A percentile compares a stretch with the other conserved stretches of the same genome.
Conservation (phyloP, 148 eudicot species). For the Vaccinium macrocarpon region DNA sequence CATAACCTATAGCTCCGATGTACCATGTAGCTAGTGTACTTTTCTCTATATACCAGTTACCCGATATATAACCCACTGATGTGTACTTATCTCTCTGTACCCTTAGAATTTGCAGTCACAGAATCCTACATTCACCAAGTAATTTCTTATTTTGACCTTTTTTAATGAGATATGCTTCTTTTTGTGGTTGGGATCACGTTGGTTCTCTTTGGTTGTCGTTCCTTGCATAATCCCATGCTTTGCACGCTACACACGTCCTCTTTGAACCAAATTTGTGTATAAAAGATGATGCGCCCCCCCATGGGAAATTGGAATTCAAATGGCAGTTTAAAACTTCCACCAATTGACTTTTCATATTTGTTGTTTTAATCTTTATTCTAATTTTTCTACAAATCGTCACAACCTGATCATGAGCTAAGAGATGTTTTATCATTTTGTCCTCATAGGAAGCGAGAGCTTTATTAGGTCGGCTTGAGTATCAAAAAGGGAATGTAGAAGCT, state of each 20-base stretch:
- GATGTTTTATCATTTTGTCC: background rate
- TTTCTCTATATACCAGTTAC: background rate
- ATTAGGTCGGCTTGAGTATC: conserved; percentile 85
- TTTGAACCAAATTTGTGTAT: background rate
- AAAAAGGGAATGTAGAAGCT: conserved; percentile 81
- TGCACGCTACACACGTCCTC: conserved; percentile 1
- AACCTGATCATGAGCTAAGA: conserved; percentile 8
- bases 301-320: background rate
- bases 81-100: background rate
- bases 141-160: background rate
- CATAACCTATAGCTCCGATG: background rate
- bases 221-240: background rate
- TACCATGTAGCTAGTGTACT: background rate
- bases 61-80: background rate
- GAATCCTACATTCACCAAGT: background rate
- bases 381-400: background rate
- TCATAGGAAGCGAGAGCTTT: conserved; percentile 87
- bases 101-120: background rate
- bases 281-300: background rate
- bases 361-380: background rate
- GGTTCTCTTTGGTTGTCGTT: background rate
- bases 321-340: background rate
- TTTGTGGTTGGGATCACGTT: background rate
- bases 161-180: background rate
- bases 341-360: background rate